A percentile compares a stretch with the other conserved stretches of the same genome.
phyloP scores from a whole-genome alignment of 345 rosid genomes.

The Isatis tinctoria region DNA sequence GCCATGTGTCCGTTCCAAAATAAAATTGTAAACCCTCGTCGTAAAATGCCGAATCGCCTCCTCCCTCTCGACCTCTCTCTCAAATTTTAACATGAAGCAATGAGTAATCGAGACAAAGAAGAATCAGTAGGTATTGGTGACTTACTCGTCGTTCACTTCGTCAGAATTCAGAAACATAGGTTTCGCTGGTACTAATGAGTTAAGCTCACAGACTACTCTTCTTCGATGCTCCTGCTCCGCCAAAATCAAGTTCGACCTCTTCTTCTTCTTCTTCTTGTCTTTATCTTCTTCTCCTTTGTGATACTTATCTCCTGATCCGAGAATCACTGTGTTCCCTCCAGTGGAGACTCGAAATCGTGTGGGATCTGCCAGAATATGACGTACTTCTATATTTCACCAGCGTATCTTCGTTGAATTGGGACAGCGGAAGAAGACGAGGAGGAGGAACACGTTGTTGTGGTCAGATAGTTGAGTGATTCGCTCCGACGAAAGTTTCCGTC shows the following conservation, averaged over 20 bases:
- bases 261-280: conserved; percentile 40
- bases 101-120: conserved; percentile 96
- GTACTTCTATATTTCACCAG: conserved; percentile 80
- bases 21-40: too few species aligned
- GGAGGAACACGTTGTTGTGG: conserved; percentile 29
- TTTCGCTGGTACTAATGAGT: conserved; percentile 74
- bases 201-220: conserved; percentile 83
- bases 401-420: conserved; percentile 68
- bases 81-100: too few species aligned
- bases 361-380: conserved; percentile 98
- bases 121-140: conserved; percentile 97
- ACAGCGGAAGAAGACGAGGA: conserved; percentile 29
- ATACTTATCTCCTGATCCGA: conserved; percentile 97
- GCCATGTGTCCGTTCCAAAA: too few species aligned
- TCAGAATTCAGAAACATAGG: conserved; percentile 34
- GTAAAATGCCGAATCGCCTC: too few species aligned
- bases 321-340: conserved; percentile 46
- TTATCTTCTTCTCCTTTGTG: conserved; percentile 89
- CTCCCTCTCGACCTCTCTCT: too few species aligned
- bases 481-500: conserved; percentile 89
- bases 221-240: conserved; percentile 86
- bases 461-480: conserved; percentile 67
- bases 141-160: conserved; percentile 80
- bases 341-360: conserved; percentile 45
- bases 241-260: conserved; percentile 23